Percentiles rank a stretch among this genome's conserved stretches.
Conservation (phyloP, 2,329 filamentous ascomycete species). For the Cercospora nicotianae region DNA sequence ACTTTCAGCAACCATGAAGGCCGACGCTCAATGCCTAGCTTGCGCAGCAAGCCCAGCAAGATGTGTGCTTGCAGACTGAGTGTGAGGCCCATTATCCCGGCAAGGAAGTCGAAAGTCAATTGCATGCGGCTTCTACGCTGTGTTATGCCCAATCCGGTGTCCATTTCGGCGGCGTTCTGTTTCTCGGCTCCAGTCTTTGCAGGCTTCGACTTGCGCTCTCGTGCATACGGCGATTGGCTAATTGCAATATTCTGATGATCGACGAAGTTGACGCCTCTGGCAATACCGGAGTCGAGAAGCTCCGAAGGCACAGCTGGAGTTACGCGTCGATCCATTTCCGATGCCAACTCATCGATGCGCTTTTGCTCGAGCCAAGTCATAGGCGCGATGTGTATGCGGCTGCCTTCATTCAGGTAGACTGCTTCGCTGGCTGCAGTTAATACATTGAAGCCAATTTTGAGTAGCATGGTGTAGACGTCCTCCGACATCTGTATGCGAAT, state of each 20-base stretch:
- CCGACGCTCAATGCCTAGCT: constrained; percentile 60
- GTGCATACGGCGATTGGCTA: constrained; percentile 58
- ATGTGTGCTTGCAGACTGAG: constrained; percentile 59
- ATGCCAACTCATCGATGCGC: constrained; percentile 72
- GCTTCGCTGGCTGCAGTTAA: constrained; percentile 93
- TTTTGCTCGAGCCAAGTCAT: constrained; percentile 94
- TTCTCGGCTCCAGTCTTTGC: constrained; percentile 27
- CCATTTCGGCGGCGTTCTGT: constrained; percentile 37
- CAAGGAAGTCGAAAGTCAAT: constrained; percentile 72
- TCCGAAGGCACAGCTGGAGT: constrained; percentile 44
- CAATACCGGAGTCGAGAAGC: constrained; percentile 45
- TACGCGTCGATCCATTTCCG: constrained; percentile 42
- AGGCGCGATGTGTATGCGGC: constrained; percentile 67
- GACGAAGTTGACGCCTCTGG: constrained; percentile 38
- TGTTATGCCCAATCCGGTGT: constrained; percentile 71
- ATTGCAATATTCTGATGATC: constrained; percentile 37
- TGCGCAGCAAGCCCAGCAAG: constrained; percentile 55
- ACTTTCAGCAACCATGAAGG: constrained; percentile 65
- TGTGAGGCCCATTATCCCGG: constrained; percentile 69
- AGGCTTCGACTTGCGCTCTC: constrained; percentile 60
- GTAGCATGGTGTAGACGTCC: constrained; percentile 90
- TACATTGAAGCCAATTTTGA: constrained; percentile 82
- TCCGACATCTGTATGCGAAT: constrained; percentile 81
- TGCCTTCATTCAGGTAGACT: constrained; percentile 91
- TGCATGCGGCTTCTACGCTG: constrained; percentile 78